Evolutionary conservation across 495 filamentous ascomycete species (phyloP).

Genomic region (Aspergillus olivimuriae): DNA sequence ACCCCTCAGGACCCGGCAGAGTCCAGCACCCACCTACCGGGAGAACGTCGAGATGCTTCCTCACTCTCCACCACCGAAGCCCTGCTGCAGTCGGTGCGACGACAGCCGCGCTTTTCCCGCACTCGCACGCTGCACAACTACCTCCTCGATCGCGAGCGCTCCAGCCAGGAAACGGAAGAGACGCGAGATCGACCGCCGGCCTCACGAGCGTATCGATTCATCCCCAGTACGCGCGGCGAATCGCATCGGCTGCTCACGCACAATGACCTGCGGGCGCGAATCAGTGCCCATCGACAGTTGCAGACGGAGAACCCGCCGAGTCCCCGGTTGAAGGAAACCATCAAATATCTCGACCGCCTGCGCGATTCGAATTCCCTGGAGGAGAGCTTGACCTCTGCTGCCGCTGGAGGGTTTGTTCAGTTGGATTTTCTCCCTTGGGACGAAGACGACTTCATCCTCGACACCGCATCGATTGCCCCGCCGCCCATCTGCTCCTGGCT

Average conservation of each 20-base stretch:
- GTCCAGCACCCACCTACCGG: conserved; percentile 12
- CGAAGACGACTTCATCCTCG: conserved; percentile 57
- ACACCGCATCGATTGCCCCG: conserved; percentile 47
- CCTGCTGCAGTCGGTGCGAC: conserved; percentile 43
- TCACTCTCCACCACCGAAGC: conserved; percentile 36
- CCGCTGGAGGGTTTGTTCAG: conserved; percentile 43
- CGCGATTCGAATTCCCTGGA: conserved; percentile 49
- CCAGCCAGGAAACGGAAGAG: conserved; percentile 27
- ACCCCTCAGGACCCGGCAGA: conserved; percentile 16
- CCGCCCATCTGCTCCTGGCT: conserved; percentile 60
- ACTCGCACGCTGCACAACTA: conserved; percentile 42
- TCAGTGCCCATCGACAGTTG: conserved; percentile 45
- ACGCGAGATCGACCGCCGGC: conserved; percentile 22
- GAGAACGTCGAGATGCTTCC: conserved; percentile 5
- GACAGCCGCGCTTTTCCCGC: conserved; percentile 40
- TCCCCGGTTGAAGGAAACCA: conserved; percentile 50
- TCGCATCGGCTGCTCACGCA: conserved; percentile 28
- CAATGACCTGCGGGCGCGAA: conserved; percentile 39
- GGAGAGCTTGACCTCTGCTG: conserved; percentile 48
- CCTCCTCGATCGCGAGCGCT: conserved; percentile 37
- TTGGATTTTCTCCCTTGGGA: conserved; percentile 37
- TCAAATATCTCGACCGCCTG: conserved; percentile 58
- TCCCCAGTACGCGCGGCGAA: conserved; percentile 27
- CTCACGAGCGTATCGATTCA: conserved; percentile 31
- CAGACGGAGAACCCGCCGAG: conserved; percentile 40